Percentiles rank a stretch among this genome's conserved stretches.
Evolutionary conservation across 371 early-diverging fungal species (phyloP).

Genomic region (Mortierella polycephala): DNA sequence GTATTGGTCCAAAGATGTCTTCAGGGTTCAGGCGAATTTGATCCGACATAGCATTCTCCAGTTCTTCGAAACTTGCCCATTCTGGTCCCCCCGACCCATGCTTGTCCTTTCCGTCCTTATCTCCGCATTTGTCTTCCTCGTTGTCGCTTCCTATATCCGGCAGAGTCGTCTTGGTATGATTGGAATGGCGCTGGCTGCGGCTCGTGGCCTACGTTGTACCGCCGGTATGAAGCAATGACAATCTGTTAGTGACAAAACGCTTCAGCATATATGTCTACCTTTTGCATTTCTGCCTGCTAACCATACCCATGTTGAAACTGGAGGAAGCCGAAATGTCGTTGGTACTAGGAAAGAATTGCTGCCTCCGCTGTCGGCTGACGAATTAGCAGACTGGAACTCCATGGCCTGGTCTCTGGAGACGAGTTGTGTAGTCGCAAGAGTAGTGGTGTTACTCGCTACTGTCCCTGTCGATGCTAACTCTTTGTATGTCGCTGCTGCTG

Average conservation of each 20-base stretch:
- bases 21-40: conserved; percentile 35
- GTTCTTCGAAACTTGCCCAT: conserved; percentile 31
- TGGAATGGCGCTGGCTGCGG: neutral
- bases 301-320: conserved; percentile 8
- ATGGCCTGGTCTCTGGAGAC: neutral
- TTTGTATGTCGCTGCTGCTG: neutral
- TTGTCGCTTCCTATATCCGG: conserved; percentile 34
- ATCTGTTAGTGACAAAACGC: no score
- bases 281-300: no score
- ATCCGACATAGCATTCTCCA: conserved; percentile 23
- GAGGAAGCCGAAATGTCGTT: neutral
- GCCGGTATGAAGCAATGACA: no score
- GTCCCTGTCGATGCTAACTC: conserved; percentile 1
- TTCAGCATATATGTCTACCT: no score
- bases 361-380: neutral
- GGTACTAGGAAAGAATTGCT: conserved; percentile 21
- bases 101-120: neutral
- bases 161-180: conserved; percentile 23
- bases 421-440: neutral
- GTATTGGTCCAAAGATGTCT: conserved; percentile 43
- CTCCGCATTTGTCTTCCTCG: conserved; percentile 6
- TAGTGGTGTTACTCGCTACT: neutral
- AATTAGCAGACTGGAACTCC: neutral
- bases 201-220: no score
- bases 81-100: conserved; percentile 4